phyloP scores from a whole-genome alignment of 169 alveolate species.

The Plasmodium vivax region DNA sequence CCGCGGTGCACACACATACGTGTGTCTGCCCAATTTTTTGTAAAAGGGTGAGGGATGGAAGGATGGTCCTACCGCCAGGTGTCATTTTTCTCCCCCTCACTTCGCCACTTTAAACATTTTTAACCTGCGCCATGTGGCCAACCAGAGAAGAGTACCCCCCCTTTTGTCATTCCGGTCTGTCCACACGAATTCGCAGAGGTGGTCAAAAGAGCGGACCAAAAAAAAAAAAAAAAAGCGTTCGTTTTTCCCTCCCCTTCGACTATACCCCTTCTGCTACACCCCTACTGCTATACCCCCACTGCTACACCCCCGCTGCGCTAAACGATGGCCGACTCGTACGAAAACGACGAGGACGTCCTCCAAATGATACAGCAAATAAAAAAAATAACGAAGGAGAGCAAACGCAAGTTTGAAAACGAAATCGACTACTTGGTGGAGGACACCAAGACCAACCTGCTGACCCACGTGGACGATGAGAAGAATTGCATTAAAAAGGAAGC shows the following conservation, averaged over 20 bases:
- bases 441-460: conserved; percentile 29
- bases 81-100: neutral
- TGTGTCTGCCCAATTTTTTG: neutral
- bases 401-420: conserved; percentile 53
- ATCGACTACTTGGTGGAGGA: conserved; percentile 56
- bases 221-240: neutral
- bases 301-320: neutral
- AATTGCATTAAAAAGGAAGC: conserved; percentile 27
- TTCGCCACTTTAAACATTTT: neutral
- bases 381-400: conserved; percentile 45
- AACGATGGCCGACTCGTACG: conserved; percentile 42
- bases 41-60: neutral
- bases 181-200: neutral
- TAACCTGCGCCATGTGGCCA: neutral
- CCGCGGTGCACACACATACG: neutral
- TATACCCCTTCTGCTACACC: neutral
- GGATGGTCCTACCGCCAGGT: neutral
- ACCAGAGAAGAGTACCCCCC: neutral
- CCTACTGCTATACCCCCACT: neutral
- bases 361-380: conserved; percentile 74
- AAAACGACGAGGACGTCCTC: conserved; percentile 61
- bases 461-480: conserved; percentile 32
- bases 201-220: neutral
- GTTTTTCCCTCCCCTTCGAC: neutral
- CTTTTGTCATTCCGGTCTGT: neutral